These are phyloP conservation scores for Phytophthora agathidicida DNA, from an alignment of 352 stramenopile species.

Conservation along the genomic window DNA sequence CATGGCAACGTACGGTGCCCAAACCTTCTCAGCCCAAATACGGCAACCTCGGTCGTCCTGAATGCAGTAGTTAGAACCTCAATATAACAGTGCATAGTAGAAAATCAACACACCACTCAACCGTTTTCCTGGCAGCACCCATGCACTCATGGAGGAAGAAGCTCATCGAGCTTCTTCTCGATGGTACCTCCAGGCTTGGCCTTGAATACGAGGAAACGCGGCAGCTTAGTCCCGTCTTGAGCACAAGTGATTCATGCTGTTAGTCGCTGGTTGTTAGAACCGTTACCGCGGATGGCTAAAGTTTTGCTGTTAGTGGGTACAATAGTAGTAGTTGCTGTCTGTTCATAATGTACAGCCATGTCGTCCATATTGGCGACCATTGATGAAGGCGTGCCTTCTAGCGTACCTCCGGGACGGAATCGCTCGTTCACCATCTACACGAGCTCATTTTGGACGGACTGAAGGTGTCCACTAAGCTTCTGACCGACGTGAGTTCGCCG, in stretches of 20 bases:
- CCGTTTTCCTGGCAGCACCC: conserved; percentile 7
- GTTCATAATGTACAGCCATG: not conserved
- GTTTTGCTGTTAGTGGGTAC: not conserved
- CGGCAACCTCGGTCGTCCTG: conserved; percentile 8
- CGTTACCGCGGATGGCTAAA: not conserved
- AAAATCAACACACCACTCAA: too few species aligned
- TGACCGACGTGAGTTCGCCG: conserved; percentile 2
- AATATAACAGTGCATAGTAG: too few species aligned
- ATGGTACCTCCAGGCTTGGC: not conserved
- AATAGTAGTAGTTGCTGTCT: conserved; percentile 1
- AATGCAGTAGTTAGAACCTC: not conserved
- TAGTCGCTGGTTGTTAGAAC: not conserved
- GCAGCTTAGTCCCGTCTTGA: conserved; percentile 7
- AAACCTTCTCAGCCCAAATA: conserved; percentile 6
- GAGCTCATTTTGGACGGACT: not conserved
- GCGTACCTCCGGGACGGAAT: not conserved
- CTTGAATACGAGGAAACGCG: conserved; percentile 4
- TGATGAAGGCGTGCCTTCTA: conserved; percentile 1
- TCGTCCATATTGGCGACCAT: not conserved
- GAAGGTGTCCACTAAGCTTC: conserved; percentile 10
- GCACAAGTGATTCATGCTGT: not conserved
- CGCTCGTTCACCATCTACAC: conserved; percentile 9
- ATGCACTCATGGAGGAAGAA: not conserved
- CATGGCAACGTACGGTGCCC: not conserved
- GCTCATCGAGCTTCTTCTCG: not conserved